phyloP scores from a whole-genome alignment of 345 rosid species.

The Lenwebbia sp. region DNA sequence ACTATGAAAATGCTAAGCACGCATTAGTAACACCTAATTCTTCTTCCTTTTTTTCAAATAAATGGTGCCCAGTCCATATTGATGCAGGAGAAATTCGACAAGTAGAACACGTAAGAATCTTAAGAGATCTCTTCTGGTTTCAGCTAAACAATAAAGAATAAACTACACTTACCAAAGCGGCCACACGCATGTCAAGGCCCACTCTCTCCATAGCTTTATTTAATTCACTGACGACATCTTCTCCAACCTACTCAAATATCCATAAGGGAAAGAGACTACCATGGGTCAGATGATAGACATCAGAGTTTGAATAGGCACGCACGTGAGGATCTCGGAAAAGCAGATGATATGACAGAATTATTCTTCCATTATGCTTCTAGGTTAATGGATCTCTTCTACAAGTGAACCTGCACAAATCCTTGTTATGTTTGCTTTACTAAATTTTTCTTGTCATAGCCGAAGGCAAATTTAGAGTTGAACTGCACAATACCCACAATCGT shows the following conservation, averaged over 20 bases:
- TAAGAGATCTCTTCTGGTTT: background rate
- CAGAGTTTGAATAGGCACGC: background rate
- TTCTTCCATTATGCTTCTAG: background rate
- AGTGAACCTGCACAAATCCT: background rate
- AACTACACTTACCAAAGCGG: slow-evolving; percentile 58
- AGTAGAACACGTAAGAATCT: background rate
- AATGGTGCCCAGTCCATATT: background rate
- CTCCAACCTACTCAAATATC: slow-evolving; percentile 45
- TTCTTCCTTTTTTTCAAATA: background rate
- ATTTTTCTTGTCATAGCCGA: background rate
- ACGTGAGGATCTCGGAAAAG: background rate
- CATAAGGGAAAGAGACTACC: background rate
- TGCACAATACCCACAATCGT: background rate
- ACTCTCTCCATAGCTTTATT: slow-evolving; percentile 64
- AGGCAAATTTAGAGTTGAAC: background rate
- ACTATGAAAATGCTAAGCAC: background rate
- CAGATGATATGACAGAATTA: background rate
- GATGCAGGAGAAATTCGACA: background rate
- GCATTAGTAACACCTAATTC: background rate
- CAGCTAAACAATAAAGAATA: background rate
- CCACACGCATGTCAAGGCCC: slow-evolving; percentile 71
- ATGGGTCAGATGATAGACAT: background rate
- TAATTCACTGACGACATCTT: slow-evolving; percentile 81
- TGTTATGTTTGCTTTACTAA: background rate
- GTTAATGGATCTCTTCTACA: background rate